Evolutionary conservation across 1,284 basidiomycete species (phyloP), one percentile per base, ranked within the genome.

Genomic region (Microbotryomycetes sp.): DNA sequence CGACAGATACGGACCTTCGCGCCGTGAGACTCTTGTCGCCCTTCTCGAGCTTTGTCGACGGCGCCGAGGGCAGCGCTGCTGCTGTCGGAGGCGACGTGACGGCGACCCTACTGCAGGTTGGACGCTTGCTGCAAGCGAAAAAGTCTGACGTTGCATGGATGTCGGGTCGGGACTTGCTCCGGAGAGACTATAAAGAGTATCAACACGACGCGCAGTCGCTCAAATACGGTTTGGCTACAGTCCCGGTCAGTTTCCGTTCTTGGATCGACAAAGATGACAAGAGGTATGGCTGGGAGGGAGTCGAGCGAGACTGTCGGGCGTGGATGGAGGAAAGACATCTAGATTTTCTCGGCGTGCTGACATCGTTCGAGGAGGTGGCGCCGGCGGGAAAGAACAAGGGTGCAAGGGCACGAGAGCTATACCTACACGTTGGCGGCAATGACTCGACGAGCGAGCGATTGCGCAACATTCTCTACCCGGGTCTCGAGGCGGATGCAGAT

Each of bases 131-230:
- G 6, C 71, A 74, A 7, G 71, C 75, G 1, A 82, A 82, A 75
- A 97, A 97, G 74, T 73, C 71, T 4, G 82, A 87, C 63, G 79
- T 97, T 9, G 81, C 82, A 0, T 81, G 84, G 63, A 80, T 97
- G 27, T 78, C 77, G 31, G 83, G 85, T 0, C 78, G 82, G 52
- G 90, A 97, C 70, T 82, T 97, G 28, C 80, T 97, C 4, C 79
- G 87, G 21, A 79, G 94, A 21, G 94, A 97, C 75, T 98, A 93
- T 80, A 97, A 98, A 75, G 85, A 93, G 71, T 93, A 91, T 73
- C 70, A 73, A 3, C 77, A 82, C 75, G 2, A 80, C 82, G 0
- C 70, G 74, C 21, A 79, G 76, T 76, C 72, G 73, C 7, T 62
- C 74, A 49, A 55, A 28, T 71, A 63, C 61, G 91, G 92, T 1